These are phyloP conservation scores for Sporisorium sorghi DNA, from an alignment of 1,284 basidiomycete genomes.

Conservation along the genomic window DNA sequence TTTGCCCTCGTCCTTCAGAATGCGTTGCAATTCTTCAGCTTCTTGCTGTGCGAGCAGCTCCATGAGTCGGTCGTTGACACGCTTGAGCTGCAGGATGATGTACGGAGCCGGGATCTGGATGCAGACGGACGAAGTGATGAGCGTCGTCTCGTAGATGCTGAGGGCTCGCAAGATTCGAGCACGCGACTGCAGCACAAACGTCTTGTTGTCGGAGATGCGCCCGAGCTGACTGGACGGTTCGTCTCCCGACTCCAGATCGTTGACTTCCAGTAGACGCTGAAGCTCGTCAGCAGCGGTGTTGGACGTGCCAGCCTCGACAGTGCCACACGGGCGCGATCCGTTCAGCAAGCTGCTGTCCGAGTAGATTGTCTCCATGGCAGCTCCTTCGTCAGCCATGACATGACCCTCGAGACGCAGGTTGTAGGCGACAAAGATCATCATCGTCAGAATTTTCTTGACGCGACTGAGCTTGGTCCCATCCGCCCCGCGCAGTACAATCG, in stretches of 20 bases:
- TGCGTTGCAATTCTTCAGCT: slow-evolving; percentile 50
- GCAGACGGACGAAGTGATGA: slow-evolving; percentile 59
- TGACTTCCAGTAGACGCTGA: slow-evolving; percentile 16
- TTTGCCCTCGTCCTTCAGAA: slow-evolving; percentile 49
- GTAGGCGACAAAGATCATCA: slow-evolving; percentile 87
- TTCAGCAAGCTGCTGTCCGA: slow-evolving; percentile 41
- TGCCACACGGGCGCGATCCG: slow-evolving; percentile 35
- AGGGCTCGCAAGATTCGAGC: slow-evolving; percentile 47
- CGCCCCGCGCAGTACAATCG: slow-evolving; percentile 90
- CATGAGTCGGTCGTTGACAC: slow-evolving; percentile 53
- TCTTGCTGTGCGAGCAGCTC: slow-evolving; percentile 43
- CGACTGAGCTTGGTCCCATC: slow-evolving; percentile 81
- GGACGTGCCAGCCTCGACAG: slow-evolving; percentile 24
- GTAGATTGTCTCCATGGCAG: slow-evolving; percentile 52
- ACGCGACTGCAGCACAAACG: slow-evolving; percentile 32
- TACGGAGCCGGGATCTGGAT: slow-evolving; percentile 56
- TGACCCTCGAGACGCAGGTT: slow-evolving; percentile 94
- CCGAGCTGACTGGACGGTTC: slow-evolving; percentile 21
- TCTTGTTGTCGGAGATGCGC: slow-evolving; percentile 33
- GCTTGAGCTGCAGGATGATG: slow-evolving; percentile 53
- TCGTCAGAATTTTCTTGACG: slow-evolving; percentile 90
- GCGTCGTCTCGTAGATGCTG: slow-evolving; percentile 53
- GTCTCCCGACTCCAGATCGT: slow-evolving; percentile 19
- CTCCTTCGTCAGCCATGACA: slow-evolving; percentile 86
- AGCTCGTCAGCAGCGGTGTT: slow-evolving; percentile 42